Evolutionary conservation across 2,329 filamentous ascomycete species (phyloP), one percentile per base, ranked within the genome.

Genomic region (Arthroderma sp.): DNA sequence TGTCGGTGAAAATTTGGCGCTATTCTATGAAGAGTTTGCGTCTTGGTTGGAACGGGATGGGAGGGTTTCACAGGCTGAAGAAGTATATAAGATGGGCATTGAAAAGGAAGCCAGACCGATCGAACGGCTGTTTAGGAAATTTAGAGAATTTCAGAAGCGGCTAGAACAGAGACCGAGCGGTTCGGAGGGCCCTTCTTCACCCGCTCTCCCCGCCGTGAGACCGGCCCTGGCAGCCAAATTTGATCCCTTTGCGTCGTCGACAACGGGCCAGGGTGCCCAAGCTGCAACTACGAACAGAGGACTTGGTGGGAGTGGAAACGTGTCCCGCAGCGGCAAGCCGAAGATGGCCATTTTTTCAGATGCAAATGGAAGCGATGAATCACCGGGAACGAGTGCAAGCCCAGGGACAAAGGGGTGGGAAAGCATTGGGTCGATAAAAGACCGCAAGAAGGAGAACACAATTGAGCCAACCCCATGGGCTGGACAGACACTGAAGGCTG

Each of bases 11-110:
- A 77, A 79, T 0, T 79, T 98, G 2, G 93, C 93, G 1, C 76
- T 97, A 2, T 98, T 90, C 71, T 98, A 98, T 72, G 93, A 98
- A 70, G 93, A 97, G 67, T 98, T 95, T 68, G 91, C 93, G 0
- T 86, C 83, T 1, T 97, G 91, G 88, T 77, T 98, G 5, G 93
- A 98, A 74, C 79, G 82, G 37, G 87, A 85, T 5, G 87, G 84
- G 13, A 79, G 91, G 62, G 96, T 89, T 87, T 80, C 78, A 21
- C 93, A 98, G 70, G 91, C 93, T 0, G 90, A 95, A 65, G 93
- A 98, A 70, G 87, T 98, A 0, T 97, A 94, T 70, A 84, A 85
- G 64, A 77, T 95, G 62, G 93, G 93, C 1, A 86, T 98, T 56
- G 88, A 96, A 70, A 84, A 84, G 43, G 90, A 94, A 65, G 93